Base-by-base conservation (phyloP, 352 stramenopile genomes). In the Hyaloperonospora arabidopsidis region DNA sequence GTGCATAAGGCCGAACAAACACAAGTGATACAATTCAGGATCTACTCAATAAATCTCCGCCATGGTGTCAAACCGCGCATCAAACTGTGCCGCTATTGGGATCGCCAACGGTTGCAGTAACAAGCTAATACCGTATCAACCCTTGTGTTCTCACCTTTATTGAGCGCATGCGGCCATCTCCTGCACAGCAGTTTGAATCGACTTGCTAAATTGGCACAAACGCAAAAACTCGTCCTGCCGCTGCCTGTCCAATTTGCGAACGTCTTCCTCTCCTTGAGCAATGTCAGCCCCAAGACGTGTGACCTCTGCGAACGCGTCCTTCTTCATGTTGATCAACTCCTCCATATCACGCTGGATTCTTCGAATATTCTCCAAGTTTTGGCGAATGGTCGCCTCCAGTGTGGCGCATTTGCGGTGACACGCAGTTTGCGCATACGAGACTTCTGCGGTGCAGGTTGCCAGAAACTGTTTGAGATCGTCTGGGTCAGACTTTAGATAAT, bases 241-340 rank as follows among this genome's bases (percentile, higher is more conserved):
- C 13, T 73, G 53, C 32, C 67, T 61, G 51, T 89, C 68, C 19
- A 85, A 57, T 47, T 72, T 40, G 1, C 60, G 61, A 12, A 87
- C 62, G 7, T 67, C 58, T 11, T 67, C 43, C 41, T 87, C 74
- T 5, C 59, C 45, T 13, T 54, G 49, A 4, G 55, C 65, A 45
- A 87, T 81, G 52, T 78, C 67, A 19, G 22, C 55, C 0, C 75
- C 78, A 10, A 91, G 62, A 13, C 79, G 65, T 28, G 56, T 68
- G 11, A 87, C 65, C 47, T 90, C 78, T 0, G 55, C 70, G 18
- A 76, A 84, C 0, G 69, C 61, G 7, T 74, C 63, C 29, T 59
- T 66, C 22, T 72, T 66, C 54, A 87, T 65, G 23, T 47, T 68
- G 28, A 91, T 74, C n/a, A 78, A 50, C 8, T 86, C 71, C 29